Percentiles rank a stretch among this genome's conserved stretches.
Evolutionary conservation across 371 early-diverging fungal genomes (phyloP).

Genomic region (Mortierella sp.): DNA sequence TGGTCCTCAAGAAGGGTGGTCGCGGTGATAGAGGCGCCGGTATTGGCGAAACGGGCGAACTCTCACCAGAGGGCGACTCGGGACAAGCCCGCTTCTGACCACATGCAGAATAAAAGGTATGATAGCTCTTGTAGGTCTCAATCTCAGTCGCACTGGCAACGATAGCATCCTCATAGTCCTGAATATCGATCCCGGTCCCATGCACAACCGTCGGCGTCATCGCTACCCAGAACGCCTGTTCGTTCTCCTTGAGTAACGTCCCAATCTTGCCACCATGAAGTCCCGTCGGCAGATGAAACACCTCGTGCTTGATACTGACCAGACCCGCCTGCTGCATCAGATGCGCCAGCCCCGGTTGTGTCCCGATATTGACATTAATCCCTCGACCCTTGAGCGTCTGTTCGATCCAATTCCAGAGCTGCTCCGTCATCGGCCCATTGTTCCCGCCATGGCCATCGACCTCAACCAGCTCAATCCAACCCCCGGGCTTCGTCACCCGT

Average conservation of each 20-base stretch:
- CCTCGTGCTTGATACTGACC: constrained; percentile 22
- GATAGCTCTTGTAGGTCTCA: constrained; percentile 38
- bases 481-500: constrained; percentile 65
- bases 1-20: not conserved
- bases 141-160: constrained; percentile 22
- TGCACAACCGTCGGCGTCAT: constrained; percentile 35
- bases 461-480: constrained; percentile 66
- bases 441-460: constrained; percentile 40
- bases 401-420: constrained; percentile 44
- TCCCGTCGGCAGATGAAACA: constrained; percentile 29
- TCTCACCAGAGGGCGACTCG: not conserved
- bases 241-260: constrained; percentile 40
- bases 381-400: constrained; percentile 23
- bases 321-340: constrained; percentile 20
- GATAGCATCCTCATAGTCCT: constrained; percentile 36
- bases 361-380: constrained; percentile 19
- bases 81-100: not conserved
- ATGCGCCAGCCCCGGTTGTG: constrained; percentile 9
- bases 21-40: not conserved
- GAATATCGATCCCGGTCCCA: constrained; percentile 20
- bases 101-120: constrained; percentile 29
- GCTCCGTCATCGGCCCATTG: constrained; percentile 33
- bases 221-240: constrained; percentile 34
- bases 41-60: not conserved
- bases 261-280: constrained; percentile 50